Base-by-base conservation (phyloP, 352 stramenopile genomes). In the Globisporangium megalacanthum region DNA sequence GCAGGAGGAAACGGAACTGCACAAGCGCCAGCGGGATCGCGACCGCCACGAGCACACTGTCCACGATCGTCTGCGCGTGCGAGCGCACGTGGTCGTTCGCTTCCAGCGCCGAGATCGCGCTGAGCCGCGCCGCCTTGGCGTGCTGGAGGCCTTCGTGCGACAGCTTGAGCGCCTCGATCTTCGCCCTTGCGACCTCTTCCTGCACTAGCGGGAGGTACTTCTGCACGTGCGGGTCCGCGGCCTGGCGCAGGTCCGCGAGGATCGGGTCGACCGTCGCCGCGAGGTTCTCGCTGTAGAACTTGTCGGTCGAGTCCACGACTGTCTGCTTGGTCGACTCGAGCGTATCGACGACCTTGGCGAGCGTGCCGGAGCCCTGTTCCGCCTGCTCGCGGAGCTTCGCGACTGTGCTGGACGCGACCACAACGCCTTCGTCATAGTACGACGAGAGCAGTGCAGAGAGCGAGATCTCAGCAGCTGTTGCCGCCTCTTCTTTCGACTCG, bases 361-460 rank as follows among this genome's bases (percentile, higher is more conserved):
- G 48, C 15, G 69, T 72, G 22, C 62, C 68, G 8, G 69, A 73
- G 46, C 75, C 73, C 19, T 79, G 48, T 53, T 79, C 67, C 0
- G 81, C 67, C 53, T 79, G 77, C 37, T 83, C 60, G 19, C 74
- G 73, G 33, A 83, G 58, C 42, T 62, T 62, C 8, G 53, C 61
- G 19, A 77, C 63, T 1, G 69, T 62, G 50, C 72, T 65, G 31
- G 70, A 62, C 6, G 75, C 75, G 33, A 89, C 54, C 17, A 83
- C 63, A 50, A 89, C 70, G n/a, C 79, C 75, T 57, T 88, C 78
- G 65, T 92, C 83, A 44, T 89, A 92, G 65, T 92, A 92, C 37
- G 73, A 76, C 52, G 79, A 89, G 49, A 92, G 66, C 66, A 92
- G 59, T 45, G 79, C 65, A 1, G 77, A 73, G 54, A 92, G 70